Evolutionary conservation across 768 basidiomycete species (phyloP), one percentile per base, ranked within the genome.

Genomic region (Nidularia sp.): DNA sequence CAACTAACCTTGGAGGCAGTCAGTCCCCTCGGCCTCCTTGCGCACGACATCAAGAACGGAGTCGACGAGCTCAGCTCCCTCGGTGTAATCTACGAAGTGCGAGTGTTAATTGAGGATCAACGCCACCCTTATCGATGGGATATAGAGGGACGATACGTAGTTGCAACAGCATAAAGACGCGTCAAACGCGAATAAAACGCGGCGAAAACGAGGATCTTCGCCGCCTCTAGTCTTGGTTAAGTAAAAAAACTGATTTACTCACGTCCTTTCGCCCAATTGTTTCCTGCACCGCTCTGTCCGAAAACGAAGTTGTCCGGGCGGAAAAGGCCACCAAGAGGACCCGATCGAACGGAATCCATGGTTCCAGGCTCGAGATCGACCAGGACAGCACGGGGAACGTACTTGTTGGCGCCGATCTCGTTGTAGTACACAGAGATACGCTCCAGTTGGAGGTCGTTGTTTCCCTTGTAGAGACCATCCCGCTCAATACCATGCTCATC

Each of bases 181-280:
- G 66, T 64, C 58, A 47, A 57, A 59, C 53, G 54, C 49, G 49
- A 55, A 29, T 0, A 48, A 8, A 52, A 48, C 32, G 15, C 18
- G 34, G 34, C 34, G 46, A 33, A 34, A 44, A 52, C n/a, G n/a
- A n/a, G n/a, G n/a, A n/a, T n/a, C n/a, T n/a, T n/a, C n/a, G n/a
- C n/a, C n/a, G n/a, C n/a, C n/a, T n/a, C n/a, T n/a, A n/a, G n/a
- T n/a, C n/a, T n/a, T n/a, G n/a, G n/a, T n/a, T n/a, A n/a, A n/a
- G n/a, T n/a, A n/a, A n/a, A 34, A 52, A 53, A 15, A 31, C 47
- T 44, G 42, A 22, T 29, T 47, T 36, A 89, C 92, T 83, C 66
- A 93, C 89, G 90, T 80, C 96, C 96, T 87, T 98, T 99, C 22
- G 97, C 96, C 97, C 97, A 98, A 78, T 98, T 98, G 85, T 99